Percentiles rank a stretch among this genome's conserved stretches.
Evolutionary conservation across 441 rosid species (phyloP).

Genomic region (Adansonia rubrostipa): DNA sequence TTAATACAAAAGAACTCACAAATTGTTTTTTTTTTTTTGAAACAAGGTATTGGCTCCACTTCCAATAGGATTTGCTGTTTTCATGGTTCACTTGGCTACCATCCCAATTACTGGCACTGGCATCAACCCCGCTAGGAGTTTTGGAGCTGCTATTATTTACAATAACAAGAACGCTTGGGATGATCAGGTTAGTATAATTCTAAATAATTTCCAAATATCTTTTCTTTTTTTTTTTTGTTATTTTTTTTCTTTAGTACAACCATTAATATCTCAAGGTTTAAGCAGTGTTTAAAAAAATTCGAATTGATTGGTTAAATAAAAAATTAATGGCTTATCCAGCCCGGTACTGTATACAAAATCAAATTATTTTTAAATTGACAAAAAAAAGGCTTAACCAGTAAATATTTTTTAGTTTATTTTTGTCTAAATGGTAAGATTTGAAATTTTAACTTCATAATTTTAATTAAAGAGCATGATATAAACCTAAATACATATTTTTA

Average conservation of each 20-base stretch:
- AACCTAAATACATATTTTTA: too few species aligned
- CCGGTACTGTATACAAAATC: too few species aligned
- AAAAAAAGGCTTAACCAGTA: too few species aligned
- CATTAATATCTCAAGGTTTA: background rate
- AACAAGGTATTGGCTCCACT: constrained; percentile 83
- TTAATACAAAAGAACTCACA: background rate
- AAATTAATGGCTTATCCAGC: too few species aligned
- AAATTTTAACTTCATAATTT: background rate
- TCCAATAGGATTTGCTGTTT: constrained; percentile 89
- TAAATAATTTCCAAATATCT: background rate
- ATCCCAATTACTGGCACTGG: constrained; percentile 92
- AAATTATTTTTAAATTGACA: too few species aligned
- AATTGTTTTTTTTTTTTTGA: background rate
- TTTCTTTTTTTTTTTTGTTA: background rate
- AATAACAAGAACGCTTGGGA: constrained; percentile 71
- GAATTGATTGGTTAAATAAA: too few species aligned
- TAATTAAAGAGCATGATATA: too few species aligned
- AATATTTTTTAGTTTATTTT: too few species aligned
- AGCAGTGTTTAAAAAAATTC: too few species aligned
- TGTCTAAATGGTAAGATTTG: too few species aligned
- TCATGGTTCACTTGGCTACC: constrained; percentile 91
- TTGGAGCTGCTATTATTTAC: constrained; percentile 84
- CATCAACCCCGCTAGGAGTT: constrained; percentile 88
- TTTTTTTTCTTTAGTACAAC: too few species aligned
- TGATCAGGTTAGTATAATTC: constrained; percentile 57